These are phyloP conservation scores for Chaetomium globosum DNA, from an alignment of 2,329 filamentous ascomycete genomes.

Conservation along the genomic window DNA sequence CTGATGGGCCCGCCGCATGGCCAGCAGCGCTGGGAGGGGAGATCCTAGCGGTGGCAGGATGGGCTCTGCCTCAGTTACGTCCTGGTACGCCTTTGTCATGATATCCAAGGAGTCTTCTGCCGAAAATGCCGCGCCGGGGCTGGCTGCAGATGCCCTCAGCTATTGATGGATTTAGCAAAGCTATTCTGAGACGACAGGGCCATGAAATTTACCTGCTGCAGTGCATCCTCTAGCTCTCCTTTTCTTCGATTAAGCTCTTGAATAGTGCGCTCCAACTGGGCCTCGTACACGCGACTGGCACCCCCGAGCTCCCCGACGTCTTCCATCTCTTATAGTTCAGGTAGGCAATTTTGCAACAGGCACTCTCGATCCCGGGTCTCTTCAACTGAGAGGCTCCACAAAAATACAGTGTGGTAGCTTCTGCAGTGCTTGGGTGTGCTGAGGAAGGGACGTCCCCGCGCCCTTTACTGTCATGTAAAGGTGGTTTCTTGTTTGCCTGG, in stretches of 20 bases:
- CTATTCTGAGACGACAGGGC: not conserved
- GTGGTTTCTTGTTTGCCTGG: not conserved
- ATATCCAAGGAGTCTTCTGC: constrained; percentile 47
- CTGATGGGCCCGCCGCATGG: constrained; percentile 66
- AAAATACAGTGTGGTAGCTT: not conserved
- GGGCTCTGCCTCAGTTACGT: constrained; percentile 62
- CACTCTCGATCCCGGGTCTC: not conserved
- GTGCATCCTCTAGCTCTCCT: constrained; percentile 47
- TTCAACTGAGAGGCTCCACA: not conserved
- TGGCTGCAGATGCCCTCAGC: constrained; percentile 23
- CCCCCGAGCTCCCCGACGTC: constrained; percentile 39
- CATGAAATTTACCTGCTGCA: constrained; percentile 35
- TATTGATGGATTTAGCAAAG: constrained; percentile 25
- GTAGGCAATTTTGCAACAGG: not conserved
- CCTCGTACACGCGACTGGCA: constrained; percentile 49
- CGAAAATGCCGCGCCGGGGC: constrained; percentile 31
- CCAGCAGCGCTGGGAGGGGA: constrained; percentile 70
- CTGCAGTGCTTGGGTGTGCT: not conserved
- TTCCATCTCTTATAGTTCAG: constrained; percentile 37
- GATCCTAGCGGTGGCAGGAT: constrained; percentile 69
- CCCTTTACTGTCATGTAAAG: not conserved
- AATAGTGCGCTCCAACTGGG: constrained; percentile 67
- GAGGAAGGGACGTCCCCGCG: not conserved
- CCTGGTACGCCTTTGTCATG: constrained; percentile 67
- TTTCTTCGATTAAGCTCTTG: constrained; percentile 65